Base-by-base conservation (phyloP, 768 basidiomycete species). In the Pleurotus ostreatus region DNA sequence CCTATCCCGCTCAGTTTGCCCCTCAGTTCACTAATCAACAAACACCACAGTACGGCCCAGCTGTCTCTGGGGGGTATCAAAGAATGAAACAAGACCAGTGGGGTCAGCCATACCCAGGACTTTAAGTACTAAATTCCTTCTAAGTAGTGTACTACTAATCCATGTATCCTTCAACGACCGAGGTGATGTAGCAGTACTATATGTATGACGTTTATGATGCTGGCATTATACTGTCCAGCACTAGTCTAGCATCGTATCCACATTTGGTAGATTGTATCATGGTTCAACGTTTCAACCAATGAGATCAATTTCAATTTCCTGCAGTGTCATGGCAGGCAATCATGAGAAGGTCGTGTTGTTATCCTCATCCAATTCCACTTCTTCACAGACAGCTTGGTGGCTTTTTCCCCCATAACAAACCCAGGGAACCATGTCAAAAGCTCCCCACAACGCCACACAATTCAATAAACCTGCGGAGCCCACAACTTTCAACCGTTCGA, bases 401-500 rank as follows among this genome's bases (percentile, higher is more conserved):
- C 53, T 47, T 44, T 58, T 41, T 53, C 20, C 15, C 15, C 16
- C 16, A 41, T 53, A 40, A 8, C 48, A 13, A 12, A 44, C 43
- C 7, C 34, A n/a, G 38, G 7, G 12, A 22, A 41, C 9, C 41
- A 53, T 53, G 51, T 41, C 51, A n/a, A 53, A 53, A 22, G 18
- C 51, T 23, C 9, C 51, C 15, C 51, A 41, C 8, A 13, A 16
- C 51, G 18, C 49, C 38, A 38, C 49, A 18, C 45, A 37, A 15
- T 16, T 22, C 20, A 48, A 61, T 51, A 68, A 79, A 62, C 73
- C 74, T 11, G 65, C 73, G 71, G 94, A 95, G 68, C 92, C 91
- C 75, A 93, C 97, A 48, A 92, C 91, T 73, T 99, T 99, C 70
- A 88, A 95, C 63, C 82, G 96, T 59, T 87, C 81, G 44, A 81